Conservation (phyloP, 1,284 basidiomycete species). For the Moesziomyces parantarcticus region DNA sequence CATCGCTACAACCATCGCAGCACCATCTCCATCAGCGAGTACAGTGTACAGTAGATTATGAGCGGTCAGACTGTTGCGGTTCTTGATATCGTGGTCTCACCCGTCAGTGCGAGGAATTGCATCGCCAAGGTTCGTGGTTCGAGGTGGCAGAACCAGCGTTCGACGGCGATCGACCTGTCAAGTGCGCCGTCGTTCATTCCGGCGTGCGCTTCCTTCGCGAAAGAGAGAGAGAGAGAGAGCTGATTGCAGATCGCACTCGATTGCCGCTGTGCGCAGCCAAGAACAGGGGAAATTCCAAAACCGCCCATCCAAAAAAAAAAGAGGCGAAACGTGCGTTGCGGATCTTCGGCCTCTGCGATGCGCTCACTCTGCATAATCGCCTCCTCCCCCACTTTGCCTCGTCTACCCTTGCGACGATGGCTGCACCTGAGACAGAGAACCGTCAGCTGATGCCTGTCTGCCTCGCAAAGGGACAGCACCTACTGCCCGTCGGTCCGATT, state of each 20-base stretch:
- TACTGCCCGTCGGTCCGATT: neutral
- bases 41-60: too few species aligned
- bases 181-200: neutral
- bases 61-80: too few species aligned
- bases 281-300: neutral
- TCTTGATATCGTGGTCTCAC: too few species aligned
- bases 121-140: too few species aligned
- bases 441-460: neutral
- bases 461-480: neutral
- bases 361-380: slow-evolving; percentile 23
- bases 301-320: neutral
- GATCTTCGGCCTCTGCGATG: slow-evolving; percentile 12
- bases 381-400: neutral
- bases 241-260: neutral
- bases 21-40: neutral
- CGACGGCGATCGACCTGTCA: neutral
- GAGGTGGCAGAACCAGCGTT: neutral
- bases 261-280: neutral
- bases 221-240: too few species aligned
- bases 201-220: neutral
- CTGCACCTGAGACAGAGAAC: neutral
- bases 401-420: neutral
- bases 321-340: slow-evolving; percentile 3
- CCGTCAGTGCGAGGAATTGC: too few species aligned
- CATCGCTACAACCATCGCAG: too few species aligned